Conservation (phyloP, 139 green algal species). For the Micractinium conductrix region DNA sequence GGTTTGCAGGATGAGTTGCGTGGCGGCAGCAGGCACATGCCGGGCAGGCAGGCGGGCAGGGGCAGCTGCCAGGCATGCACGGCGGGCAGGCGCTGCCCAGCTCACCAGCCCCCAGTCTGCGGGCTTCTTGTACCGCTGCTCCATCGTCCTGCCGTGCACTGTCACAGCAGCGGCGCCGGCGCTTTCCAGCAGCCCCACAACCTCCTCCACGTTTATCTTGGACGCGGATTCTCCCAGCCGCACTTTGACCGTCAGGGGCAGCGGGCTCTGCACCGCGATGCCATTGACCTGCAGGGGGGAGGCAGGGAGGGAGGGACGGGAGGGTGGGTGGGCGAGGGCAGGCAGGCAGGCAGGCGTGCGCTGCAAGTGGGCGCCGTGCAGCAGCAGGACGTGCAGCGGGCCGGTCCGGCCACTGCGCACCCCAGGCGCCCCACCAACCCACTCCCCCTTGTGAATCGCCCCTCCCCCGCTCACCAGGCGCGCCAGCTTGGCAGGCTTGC, state of each 20-base stretch:
- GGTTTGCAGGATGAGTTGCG: too few relatives aligned
- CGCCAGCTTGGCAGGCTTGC: conserved; percentile 82
- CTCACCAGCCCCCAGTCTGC: conserved; percentile 81
- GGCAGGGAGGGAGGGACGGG: background rate
- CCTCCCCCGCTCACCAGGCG: conserved; percentile 62
- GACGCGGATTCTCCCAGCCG: conserved; percentile 62
- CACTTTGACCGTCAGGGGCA: conserved; percentile 91
- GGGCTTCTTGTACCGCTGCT: conserved; percentile 84
- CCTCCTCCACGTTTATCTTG: conserved; percentile 71
- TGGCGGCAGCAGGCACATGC: too few relatives aligned
- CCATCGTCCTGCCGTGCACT: conserved; percentile 87
- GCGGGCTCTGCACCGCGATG: conserved; percentile 61
- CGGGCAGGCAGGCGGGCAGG: too few relatives aligned
- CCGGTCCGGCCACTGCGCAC: background rate
- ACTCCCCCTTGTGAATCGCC: background rate
- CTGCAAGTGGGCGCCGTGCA: background rate
- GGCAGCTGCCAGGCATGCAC: too few relatives aligned
- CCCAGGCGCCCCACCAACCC: background rate
- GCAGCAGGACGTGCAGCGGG: background rate
- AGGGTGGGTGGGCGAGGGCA: background rate
- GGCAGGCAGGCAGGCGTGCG: background rate
- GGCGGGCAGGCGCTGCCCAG: too few relatives aligned
- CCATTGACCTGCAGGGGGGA: conserved; percentile 42
- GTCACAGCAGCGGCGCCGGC: conserved; percentile 81
- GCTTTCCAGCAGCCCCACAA: conserved; percentile 62